Evolutionary conservation across 2,329 filamentous ascomycete species (phyloP).

Genomic region (Cladophialophora exuberans): DNA sequence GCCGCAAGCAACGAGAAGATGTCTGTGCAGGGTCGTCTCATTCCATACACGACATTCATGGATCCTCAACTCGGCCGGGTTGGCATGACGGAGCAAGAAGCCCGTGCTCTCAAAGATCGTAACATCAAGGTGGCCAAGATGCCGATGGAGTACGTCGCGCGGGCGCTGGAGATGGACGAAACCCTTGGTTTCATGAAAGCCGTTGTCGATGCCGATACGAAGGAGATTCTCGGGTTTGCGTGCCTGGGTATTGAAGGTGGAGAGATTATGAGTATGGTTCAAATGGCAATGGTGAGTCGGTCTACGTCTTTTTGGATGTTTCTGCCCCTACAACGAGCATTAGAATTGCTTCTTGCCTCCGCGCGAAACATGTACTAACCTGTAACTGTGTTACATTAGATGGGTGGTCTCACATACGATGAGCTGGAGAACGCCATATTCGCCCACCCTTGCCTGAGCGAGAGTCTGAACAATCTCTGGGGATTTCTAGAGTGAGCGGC

Average conservation of each 20-base stretch:
- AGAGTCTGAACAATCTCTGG: conserved; percentile 58
- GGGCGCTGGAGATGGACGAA: conserved; percentile 57
- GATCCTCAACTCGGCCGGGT: conserved; percentile 59
- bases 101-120: conserved; percentile 24
- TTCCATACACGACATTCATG: conserved; percentile 57
- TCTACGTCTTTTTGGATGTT: not conserved
- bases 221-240: conserved; percentile 57
- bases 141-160: conserved; percentile 57
- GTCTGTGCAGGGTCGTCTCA: conserved; percentile 40
- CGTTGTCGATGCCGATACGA: conserved; percentile 52
- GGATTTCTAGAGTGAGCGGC: conserved; percentile 38
- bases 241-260: conserved; percentile 57
- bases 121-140: conserved; percentile 52
- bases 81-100: conserved; percentile 51
- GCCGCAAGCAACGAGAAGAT: conserved; percentile 22
- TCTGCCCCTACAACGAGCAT: too few relatives aligned
- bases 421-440: conserved; percentile 52
- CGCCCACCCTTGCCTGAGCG: conserved; percentile 56
- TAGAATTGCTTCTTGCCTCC: too few relatives aligned
- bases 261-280: conserved; percentile 58
- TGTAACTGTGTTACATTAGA: not conserved
- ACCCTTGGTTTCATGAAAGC: conserved; percentile 58
- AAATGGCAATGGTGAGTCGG: conserved; percentile 57
- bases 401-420: conserved; percentile 45
- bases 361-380: too few relatives aligned